phyloP scores from a whole-genome alignment of 257 asterid genomes.

The Solanum arcanum region DNA sequence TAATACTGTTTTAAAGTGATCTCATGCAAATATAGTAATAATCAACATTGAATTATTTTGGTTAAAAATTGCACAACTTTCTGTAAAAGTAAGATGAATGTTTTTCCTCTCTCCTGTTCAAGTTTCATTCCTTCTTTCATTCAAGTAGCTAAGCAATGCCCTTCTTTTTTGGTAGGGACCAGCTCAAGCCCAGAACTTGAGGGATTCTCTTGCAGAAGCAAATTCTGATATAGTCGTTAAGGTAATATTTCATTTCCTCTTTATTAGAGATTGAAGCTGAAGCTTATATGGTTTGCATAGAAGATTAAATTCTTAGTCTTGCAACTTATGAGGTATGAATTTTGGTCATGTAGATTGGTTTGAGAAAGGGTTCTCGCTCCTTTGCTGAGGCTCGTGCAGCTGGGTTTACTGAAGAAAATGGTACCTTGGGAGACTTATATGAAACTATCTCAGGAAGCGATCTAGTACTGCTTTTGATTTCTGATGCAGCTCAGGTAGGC shows the following conservation, averaged over 20 bases:
- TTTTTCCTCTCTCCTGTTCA: not conserved
- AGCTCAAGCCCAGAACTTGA: constrained; percentile 94
- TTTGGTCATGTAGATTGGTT: constrained; percentile 55
- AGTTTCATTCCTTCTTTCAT: not conserved
- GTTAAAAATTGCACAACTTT: not conserved
- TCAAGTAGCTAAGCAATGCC: not conserved
- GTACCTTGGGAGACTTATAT: constrained; percentile 83
- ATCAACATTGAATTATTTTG: not conserved
- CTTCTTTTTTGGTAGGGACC: constrained; percentile 52
- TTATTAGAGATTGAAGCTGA: not conserved
- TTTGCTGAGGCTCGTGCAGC: constrained; percentile 85
- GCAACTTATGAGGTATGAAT: not conserved
- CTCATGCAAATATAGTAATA: not conserved
- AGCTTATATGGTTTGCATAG: not conserved
- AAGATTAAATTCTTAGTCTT: not conserved
- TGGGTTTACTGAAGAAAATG: constrained; percentile 85
- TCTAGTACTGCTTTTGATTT: constrained; percentile 78
- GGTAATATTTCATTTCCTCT: constrained; percentile 26
- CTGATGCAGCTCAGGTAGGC: constrained; percentile 92
- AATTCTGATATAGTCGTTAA: constrained; percentile 81
- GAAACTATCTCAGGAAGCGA: constrained; percentile 83
- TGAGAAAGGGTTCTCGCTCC: constrained; percentile 89
- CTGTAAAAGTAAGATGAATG: not conserved
- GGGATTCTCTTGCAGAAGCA: constrained; percentile 72
- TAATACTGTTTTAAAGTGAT: not conserved